Base-by-base conservation (phyloP, 495 filamentous ascomycete genomes). In the Physcia stellaris region DNA sequence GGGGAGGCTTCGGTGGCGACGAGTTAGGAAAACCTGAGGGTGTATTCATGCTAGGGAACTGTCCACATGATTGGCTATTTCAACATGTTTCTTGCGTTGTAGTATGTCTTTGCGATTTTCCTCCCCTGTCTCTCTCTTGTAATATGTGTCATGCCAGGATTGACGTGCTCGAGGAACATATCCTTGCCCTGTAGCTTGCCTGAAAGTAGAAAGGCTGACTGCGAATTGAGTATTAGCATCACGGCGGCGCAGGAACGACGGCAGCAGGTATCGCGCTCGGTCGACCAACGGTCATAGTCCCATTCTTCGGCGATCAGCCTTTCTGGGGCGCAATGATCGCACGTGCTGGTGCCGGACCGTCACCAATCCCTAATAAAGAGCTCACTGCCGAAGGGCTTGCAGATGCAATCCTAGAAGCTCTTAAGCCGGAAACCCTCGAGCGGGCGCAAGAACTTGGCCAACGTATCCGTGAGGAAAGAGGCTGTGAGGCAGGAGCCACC, bases 291-390 rank as follows among this genome's bases (percentile, higher is more conserved):
- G 57, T 63, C 4, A 68, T 81, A 4, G 62, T 81, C 0, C 75
- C 75, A 0, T 80, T 81, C 48, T 79, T 80, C 46, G 75, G 74
- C 27, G 77, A 81, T 49, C 84, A 93, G 57, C 67, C 73, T 12
- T 90, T 90, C 55, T 93, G 85, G 85, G 84, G 82, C 7, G 56
- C 65, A 4, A 85, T 85, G 73, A 66, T 87, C 13, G 72, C 73
- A 2, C 59, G 57, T 24, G 72, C 79, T 9, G 75, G 77, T 2
- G 82, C 80, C 0, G 82, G 82, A 0, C 80, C 81, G 1, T 44
- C 54, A 0, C 80, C 82, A 0, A 80, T 86, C 37, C 77, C 79
- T 0, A 67, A 75, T 52, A 79, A 75, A 46, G 61, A 68, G 19
- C 59, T 88, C 19, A 81, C 67, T 0, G 63, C 65, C 0, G 64